Evolutionary conservation across 257 asterid species (phyloP).

Genomic region (Solanum peruvianum): DNA sequence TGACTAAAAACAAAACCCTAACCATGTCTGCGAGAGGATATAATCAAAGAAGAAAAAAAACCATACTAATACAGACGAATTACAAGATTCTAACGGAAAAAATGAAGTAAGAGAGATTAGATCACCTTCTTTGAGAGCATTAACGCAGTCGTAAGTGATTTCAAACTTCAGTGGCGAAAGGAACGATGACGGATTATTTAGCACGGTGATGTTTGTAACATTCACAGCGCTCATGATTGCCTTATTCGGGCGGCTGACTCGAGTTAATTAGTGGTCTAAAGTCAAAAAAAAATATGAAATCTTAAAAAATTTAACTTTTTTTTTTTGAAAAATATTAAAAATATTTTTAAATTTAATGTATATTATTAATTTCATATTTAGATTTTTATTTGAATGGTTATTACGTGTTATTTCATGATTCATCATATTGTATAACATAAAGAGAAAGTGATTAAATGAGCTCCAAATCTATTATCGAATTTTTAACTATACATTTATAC

Average conservation of each 20-base stretch:
- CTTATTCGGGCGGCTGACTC: background rate
- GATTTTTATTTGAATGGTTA: background rate
- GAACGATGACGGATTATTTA: conserved; percentile 90
- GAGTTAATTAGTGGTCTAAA: background rate
- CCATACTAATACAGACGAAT: background rate
- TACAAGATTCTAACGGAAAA: background rate
- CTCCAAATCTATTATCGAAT: too few relatives aligned
- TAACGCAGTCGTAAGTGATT: conserved; percentile 89
- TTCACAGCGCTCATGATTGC: conserved; percentile 75
- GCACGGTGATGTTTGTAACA: conserved; percentile 77
- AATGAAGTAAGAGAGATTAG: background rate
- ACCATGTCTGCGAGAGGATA: background rate
- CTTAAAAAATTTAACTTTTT: too few relatives aligned
- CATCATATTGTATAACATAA: background rate
- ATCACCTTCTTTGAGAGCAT: conserved; percentile 79
- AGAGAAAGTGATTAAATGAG: too few relatives aligned
- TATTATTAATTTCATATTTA: too few relatives aligned
- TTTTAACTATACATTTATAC: too few relatives aligned
- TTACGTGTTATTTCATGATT: too few relatives aligned
- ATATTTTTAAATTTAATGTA: rapidly evolving
- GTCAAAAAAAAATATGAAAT: background rate
- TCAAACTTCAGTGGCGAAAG: conserved; percentile 82
- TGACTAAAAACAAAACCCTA: background rate
- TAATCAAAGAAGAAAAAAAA: background rate
- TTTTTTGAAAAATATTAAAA: too few relatives aligned